A percentile compares a stretch with the other conserved stretches of the same genome.
Evolutionary conservation across 148 eudicot genomes (phyloP).

Genomic region (Chenopodium album): DNA sequence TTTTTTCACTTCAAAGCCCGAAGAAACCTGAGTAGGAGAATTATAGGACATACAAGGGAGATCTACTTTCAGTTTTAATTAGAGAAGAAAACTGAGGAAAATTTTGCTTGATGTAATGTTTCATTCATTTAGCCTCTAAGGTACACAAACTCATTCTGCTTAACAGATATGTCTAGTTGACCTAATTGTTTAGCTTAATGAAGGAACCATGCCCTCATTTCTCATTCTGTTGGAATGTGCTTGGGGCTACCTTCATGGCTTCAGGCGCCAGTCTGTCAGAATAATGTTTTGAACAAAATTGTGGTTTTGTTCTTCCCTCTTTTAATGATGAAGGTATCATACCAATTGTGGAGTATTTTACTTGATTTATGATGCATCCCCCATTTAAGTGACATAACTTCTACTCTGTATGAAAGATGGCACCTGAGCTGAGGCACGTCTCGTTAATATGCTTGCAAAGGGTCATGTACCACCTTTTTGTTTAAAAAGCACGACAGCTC

Average conservation of each 20-base stretch:
- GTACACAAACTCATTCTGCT: not conserved
- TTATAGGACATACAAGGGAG: not conserved
- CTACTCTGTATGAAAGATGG: too few relatives aligned
- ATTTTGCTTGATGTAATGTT: slow-evolving; percentile 13
- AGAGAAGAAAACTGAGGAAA: not conserved
- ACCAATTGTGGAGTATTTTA: not conserved
- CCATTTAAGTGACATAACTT: not conserved
- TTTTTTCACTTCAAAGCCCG: slow-evolving; percentile 53
- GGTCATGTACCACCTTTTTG: too few relatives aligned
- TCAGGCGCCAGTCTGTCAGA: not conserved
- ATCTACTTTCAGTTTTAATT: not conserved
- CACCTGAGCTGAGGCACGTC: too few relatives aligned
- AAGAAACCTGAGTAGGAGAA: slow-evolving; percentile 14
- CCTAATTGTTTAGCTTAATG: not conserved
- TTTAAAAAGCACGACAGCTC: too few relatives aligned
- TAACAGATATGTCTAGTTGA: slow-evolving; percentile 10
- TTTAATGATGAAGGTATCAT: not conserved
- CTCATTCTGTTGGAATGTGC: not conserved
- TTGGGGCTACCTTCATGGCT: not conserved
- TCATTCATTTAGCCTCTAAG: slow-evolving; percentile 5
- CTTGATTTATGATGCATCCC: not conserved
- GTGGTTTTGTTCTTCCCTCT: not conserved
- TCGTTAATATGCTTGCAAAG: too few relatives aligned
- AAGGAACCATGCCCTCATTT: not conserved
- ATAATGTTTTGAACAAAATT: not conserved